Conservation (phyloP, 805 yeast species). For the Schizosaccharomyces cryophilus region DNA sequence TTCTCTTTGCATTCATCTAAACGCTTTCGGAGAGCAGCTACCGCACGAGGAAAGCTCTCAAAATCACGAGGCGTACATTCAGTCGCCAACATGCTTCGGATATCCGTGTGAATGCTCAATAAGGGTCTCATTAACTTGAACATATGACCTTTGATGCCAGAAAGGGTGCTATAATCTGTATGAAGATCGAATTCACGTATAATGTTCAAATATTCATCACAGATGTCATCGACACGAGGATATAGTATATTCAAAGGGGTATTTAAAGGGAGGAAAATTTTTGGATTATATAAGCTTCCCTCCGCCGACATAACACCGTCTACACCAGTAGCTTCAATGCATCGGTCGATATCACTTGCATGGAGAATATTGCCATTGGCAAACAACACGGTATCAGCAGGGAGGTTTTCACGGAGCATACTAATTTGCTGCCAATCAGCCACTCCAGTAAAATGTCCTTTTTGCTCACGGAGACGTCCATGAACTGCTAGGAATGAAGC, state of each 20-base stretch:
- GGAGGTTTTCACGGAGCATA: constrained; percentile 51
- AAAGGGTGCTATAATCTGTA: not conserved
- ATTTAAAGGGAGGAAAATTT: constrained; percentile 28
- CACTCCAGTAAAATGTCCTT: constrained; percentile 84
- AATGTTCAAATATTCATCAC: constrained; percentile 73
- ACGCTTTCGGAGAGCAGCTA: not conserved
- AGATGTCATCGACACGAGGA: constrained; percentile 63
- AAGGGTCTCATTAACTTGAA: not conserved
- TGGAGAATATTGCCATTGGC: constrained; percentile 90
- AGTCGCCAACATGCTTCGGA: not conserved
- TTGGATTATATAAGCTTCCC: constrained; percentile 83
- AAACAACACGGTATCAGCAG: constrained; percentile 67
- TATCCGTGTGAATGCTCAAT: not conserved
- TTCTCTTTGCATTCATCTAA: not conserved
- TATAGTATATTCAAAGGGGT: constrained; percentile 37
- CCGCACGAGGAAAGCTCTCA: not conserved
- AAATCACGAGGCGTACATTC: not conserved
- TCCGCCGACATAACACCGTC: constrained; percentile 97
- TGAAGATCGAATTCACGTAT: constrained; percentile 15
- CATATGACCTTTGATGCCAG: not conserved
- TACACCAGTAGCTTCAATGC: constrained; percentile 36
- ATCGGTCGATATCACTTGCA: constrained; percentile 55
- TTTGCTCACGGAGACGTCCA: constrained; percentile 91
- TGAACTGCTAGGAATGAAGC: constrained; percentile 89
- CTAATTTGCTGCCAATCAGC: constrained; percentile 76